Evolutionary conservation across 1,284 basidiomycete genomes (phyloP).

Genomic region (Irpex sp.): DNA sequence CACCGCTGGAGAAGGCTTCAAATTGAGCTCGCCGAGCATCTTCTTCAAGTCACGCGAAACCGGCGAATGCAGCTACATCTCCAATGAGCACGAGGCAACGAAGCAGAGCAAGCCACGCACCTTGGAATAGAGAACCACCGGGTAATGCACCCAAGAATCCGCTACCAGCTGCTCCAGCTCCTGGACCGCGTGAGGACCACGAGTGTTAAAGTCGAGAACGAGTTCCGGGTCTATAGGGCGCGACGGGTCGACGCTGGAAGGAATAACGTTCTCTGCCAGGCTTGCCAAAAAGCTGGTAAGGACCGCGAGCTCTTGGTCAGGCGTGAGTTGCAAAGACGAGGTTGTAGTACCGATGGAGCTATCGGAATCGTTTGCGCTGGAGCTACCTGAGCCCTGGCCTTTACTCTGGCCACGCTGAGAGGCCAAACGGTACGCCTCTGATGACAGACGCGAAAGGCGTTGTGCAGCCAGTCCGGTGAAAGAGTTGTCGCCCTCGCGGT

Average conservation of each 20-base stretch:
- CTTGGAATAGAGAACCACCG: constrained; percentile 77
- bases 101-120: constrained; percentile 36
- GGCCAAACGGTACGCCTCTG: constrained; percentile 25
- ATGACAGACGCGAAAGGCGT: constrained; percentile 19
- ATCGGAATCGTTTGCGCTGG: constrained; percentile 15
- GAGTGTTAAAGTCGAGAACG: constrained; percentile 81
- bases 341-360: constrained; percentile 19
- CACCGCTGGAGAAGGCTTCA: constrained; percentile 65
- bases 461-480: constrained; percentile 13
- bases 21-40: constrained; percentile 54
- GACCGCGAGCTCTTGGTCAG: constrained; percentile 72
- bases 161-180: constrained; percentile 33
- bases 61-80: constrained; percentile 53
- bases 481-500: constrained; percentile 28
- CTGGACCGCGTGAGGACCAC: constrained; percentile 37
- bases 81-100: background rate
- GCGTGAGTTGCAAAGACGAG: constrained; percentile 43
- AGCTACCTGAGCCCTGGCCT: constrained; percentile 5
- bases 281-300: constrained; percentile 76
- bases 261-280: constrained; percentile 77
- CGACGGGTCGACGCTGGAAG: constrained; percentile 59
- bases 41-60: constrained; percentile 65
- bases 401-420: constrained; percentile 22
- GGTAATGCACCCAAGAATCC: constrained; percentile 65
- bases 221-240: constrained; percentile 72